phyloP scores from a whole-genome alignment of 208 protist genomes.

The Crithidia thermophila region DNA sequence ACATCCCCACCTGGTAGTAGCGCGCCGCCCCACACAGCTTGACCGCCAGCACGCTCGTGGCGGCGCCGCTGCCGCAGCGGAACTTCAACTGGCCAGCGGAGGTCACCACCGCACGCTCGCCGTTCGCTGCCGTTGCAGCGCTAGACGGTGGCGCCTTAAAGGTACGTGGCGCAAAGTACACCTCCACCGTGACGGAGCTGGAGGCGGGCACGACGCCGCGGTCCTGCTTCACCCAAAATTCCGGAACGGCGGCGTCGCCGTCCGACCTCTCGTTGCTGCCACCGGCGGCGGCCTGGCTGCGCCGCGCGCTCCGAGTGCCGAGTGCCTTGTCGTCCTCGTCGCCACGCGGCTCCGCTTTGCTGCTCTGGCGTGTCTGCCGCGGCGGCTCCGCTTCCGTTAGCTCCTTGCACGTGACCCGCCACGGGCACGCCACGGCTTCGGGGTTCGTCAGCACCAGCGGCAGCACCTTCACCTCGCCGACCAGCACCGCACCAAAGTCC shows the following conservation, averaged over 20 bases:
- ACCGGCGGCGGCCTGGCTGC: background rate
- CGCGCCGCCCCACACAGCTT: conserved; percentile 41
- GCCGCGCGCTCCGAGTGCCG: background rate
- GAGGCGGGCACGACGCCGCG: conserved; percentile 70
- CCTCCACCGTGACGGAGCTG: conserved; percentile 56
- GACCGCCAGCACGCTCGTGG: conserved; percentile 53
- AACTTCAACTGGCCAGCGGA: conserved; percentile 50
- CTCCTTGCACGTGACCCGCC: conserved; percentile 73
- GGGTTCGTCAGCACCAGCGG: conserved; percentile 88
- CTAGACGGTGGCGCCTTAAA: no score
- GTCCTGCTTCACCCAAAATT: conserved; percentile 79
- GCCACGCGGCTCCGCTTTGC: background rate
- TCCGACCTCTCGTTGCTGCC: background rate
- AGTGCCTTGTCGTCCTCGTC: background rate
- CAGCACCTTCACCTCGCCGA: conserved; percentile 85
- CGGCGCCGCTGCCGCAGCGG: conserved; percentile 56
- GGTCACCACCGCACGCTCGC: background rate
- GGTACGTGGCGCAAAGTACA: conserved; percentile 61
- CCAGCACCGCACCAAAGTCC: conserved; percentile 89
- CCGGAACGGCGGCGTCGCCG: conserved; percentile 6
- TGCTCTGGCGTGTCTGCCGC: background rate
- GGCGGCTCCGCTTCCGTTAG: conserved; percentile 1
- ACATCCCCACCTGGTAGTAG: conserved; percentile 44
- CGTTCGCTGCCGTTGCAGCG: background rate
- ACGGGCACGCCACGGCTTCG: conserved; percentile 89